Conservation (phyloP, 371 early-diverging fungal genomes). For the Apophysomyces trapeziformis region DNA sequence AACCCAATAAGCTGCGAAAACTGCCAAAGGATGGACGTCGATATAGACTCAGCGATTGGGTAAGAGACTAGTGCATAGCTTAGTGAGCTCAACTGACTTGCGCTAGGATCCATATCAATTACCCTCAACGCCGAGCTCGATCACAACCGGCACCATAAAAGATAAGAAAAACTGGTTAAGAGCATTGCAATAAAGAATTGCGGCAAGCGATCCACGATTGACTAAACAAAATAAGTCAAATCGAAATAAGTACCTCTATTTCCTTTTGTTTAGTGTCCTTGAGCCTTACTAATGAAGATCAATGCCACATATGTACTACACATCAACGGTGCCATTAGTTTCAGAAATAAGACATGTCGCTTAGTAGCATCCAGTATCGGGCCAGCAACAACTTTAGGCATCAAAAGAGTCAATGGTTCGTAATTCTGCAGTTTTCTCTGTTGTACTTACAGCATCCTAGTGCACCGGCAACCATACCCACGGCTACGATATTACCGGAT, state of each 20-base stretch:
- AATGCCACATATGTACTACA: slow-evolving; percentile 54
- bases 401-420: not conserved
- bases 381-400: slow-evolving; percentile 41
- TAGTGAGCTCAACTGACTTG: not conserved
- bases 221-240: slow-evolving; percentile 24
- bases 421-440: not conserved
- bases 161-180: slow-evolving; percentile 45
- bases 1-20: slow-evolving; percentile 37
- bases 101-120: not conserved
- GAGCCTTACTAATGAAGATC: slow-evolving; percentile 50
- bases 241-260: not conserved
- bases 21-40: slow-evolving; percentile 49
- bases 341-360: slow-evolving; percentile 50
- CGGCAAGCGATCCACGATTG: slow-evolving; percentile 39
- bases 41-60: slow-evolving; percentile 42
- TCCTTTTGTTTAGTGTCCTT: not conserved
- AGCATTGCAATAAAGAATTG: slow-evolving; percentile 38
- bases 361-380: slow-evolving; percentile 60
- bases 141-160: slow-evolving; percentile 45
- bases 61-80: slow-evolving; percentile 25
- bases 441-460: slow-evolving; percentile 50
- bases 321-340: slow-evolving; percentile 55
- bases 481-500: slow-evolving; percentile 62
- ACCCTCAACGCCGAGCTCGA: slow-evolving; percentile 52
- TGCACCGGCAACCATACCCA: slow-evolving; percentile 58